These are phyloP conservation scores for Plantago coronopus DNA, from an alignment of 305 asterid species.

Conservation along the genomic window DNA sequence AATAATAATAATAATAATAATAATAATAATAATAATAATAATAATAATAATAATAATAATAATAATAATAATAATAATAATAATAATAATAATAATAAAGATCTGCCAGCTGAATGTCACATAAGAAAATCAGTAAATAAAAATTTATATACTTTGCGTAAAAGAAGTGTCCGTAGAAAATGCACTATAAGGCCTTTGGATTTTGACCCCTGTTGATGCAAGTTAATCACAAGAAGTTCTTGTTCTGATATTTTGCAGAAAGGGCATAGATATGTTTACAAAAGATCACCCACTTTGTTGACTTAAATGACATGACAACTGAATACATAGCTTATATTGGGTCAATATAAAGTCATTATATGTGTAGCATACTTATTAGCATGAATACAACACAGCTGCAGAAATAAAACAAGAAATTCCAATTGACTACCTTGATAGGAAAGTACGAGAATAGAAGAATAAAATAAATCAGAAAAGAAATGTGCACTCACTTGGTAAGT, in stretches of 20 bases:
- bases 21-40: no score
- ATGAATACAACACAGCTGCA: not conserved
- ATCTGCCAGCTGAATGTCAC: not conserved
- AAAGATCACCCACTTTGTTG: not conserved
- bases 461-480: slow-evolving; percentile 25
- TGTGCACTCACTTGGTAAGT: slow-evolving; percentile 74
- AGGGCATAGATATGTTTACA: no score
- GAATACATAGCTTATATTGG: no score
- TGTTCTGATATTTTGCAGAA: not conserved
- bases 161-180: not conserved
- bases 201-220: not conserved
- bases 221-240: not conserved
- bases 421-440: not conserved
- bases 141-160: not conserved
- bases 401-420: not conserved
- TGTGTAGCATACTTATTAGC: no score
- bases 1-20: no score
- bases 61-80: no score
- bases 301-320: not conserved
- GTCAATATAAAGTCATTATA: no score
- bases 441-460: slow-evolving; percentile 5
- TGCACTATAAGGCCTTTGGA: not conserved
- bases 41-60: no score
- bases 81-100: slow-evolving; percentile 1
- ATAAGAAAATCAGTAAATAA: not conserved